Conservation (phyloP, 495 filamentous ascomycete genomes). For the Tetracladium setigerum region DNA sequence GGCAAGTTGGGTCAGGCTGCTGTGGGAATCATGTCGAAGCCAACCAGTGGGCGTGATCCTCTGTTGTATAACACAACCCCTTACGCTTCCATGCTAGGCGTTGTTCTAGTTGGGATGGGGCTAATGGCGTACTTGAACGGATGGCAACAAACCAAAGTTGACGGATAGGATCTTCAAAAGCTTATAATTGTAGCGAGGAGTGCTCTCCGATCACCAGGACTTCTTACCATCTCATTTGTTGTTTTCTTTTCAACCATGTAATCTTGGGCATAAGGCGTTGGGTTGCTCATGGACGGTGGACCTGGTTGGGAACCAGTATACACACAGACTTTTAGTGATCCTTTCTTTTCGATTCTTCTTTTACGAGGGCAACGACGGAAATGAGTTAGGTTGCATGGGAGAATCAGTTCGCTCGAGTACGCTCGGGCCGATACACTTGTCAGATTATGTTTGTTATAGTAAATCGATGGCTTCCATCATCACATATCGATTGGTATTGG, state of each 20-base stretch:
- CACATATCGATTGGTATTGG: no score
- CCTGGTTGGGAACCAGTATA: constrained; percentile 4
- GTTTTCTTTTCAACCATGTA: constrained; percentile 10
- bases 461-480: constrained; percentile 10
- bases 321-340: neutral
- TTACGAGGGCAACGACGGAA: constrained; percentile 9
- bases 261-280: constrained; percentile 11
- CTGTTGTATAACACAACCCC: constrained; percentile 61
- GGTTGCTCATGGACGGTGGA: constrained; percentile 1
- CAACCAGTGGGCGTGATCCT: constrained; percentile 32
- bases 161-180: constrained; percentile 11
- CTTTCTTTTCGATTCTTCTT: constrained; percentile 1
- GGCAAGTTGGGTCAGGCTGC: constrained; percentile 24
- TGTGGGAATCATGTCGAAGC: constrained; percentile 23
- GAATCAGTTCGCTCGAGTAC: constrained; percentile 14
- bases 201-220: neutral
- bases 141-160: constrained; percentile 22
- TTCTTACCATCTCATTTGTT: constrained; percentile 7
- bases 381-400: constrained; percentile 8
- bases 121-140: constrained; percentile 94
- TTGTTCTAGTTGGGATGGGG: constrained; percentile 82
- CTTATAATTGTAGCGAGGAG: neutral
- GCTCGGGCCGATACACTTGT: constrained; percentile 16
- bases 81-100: constrained; percentile 80
- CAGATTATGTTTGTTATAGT: constrained; percentile 15